phyloP scores from a whole-genome alignment of 208 protist species.

The Porcisia hertigi region DNA sequence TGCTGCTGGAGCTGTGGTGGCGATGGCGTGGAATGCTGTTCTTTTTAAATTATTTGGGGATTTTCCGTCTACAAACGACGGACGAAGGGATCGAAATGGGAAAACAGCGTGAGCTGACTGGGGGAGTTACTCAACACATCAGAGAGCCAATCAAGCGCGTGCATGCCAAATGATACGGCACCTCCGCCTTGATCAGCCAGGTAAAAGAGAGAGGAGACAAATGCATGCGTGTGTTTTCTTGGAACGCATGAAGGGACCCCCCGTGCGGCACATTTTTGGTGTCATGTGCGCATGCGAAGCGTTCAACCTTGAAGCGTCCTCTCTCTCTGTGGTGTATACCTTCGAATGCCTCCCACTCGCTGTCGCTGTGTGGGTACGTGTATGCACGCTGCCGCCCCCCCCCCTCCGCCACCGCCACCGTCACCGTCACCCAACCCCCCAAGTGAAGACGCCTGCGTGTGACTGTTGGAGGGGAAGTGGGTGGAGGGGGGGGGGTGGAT shows the following conservation, averaged over 20 bases:
- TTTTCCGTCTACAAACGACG: neutral
- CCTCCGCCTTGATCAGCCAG: neutral
- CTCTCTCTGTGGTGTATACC: neutral
- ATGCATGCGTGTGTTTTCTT: neutral
- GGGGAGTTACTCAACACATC: neutral
- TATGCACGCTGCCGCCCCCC: neutral
- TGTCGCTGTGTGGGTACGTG: neutral
- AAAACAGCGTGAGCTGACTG: neutral
- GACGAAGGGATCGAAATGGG: neutral
- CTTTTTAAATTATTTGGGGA: neutral
- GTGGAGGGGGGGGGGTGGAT: too few species aligned
- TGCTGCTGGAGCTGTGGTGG: too few species aligned
- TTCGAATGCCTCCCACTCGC: neutral
- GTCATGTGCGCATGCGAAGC: neutral
- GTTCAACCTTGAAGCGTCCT: too few species aligned
- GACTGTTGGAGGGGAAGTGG: neutral
- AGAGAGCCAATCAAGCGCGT: neutral
- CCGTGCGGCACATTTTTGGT: neutral
- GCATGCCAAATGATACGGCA: neutral
- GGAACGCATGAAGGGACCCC: neutral
- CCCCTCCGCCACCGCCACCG: neutral
- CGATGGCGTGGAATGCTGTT: too few species aligned
- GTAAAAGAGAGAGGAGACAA: neutral
- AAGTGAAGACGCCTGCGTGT: neutral
- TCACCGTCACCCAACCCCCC: neutral